These are phyloP conservation scores for Tubosaeta sp. DNA, from an alignment of 768 basidiomycete genomes.

Conservation along the genomic window DNA sequence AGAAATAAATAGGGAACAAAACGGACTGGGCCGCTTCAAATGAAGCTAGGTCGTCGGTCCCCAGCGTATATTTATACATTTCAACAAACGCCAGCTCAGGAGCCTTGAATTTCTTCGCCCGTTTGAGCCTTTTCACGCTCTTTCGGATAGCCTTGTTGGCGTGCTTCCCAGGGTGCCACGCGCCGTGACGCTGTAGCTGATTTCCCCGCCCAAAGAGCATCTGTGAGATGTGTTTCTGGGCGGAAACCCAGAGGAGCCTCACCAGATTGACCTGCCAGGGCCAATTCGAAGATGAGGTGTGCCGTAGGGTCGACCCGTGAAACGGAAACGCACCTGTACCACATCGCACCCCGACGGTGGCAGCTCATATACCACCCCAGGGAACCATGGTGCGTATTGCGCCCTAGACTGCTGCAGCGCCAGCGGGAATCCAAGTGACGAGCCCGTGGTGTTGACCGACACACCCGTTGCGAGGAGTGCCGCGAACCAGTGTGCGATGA, in stretches of 20 bases:
- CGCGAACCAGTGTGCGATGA: no score
- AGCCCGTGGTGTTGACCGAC: neutral
- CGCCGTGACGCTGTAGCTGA: constrained; percentile 74
- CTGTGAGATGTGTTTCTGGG: neutral
- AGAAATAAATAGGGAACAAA: constrained; percentile 43
- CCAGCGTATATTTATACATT: constrained; percentile 54
- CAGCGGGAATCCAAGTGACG: neutral
- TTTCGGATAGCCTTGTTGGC: constrained; percentile 30
- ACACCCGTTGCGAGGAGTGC: neutral
- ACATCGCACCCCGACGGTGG: constrained; percentile 47
- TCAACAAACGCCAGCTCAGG: constrained; percentile 46
- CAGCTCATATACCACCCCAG: constrained; percentile 38
- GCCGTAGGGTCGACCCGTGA: no score
- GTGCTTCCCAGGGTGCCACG: constrained; percentile 49
- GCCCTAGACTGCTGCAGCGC: constrained; percentile 41
- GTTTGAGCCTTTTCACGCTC: constrained; percentile 51
- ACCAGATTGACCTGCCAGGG: constrained; percentile 16
- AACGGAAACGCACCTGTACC: constrained; percentile 41
- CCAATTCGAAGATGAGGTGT: neutral
- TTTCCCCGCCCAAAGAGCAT: no score
- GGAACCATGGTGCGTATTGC: constrained; percentile 55
- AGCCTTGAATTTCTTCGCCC: constrained; percentile 41
- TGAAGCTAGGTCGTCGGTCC: constrained; percentile 52
- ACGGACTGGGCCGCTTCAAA: constrained; percentile 67
- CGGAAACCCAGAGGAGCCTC: neutral